Evolutionary conservation across 1,139 yeast genomes (phyloP).

Genomic region (Saccharomyces hybrid): DNA sequence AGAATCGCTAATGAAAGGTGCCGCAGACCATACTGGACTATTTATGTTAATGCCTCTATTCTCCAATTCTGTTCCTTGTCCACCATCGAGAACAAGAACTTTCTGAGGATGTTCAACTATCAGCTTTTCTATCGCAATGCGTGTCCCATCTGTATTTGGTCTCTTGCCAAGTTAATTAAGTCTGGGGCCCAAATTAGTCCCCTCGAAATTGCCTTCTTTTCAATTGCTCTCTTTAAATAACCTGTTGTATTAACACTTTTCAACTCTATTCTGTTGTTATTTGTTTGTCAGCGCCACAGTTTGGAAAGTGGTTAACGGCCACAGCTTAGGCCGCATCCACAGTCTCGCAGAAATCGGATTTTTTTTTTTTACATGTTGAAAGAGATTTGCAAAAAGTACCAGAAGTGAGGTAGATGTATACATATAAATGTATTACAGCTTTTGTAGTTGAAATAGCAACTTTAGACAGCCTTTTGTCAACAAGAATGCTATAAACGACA

Average conservation of each 20-base stretch:
- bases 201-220: not conserved
- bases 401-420: not conserved
- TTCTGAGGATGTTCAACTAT: slow-evolving; percentile 8
- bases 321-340: too few relatives aligned
- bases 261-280: not conserved
- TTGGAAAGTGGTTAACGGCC: not conserved
- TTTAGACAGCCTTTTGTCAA: not conserved
- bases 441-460: not conserved
- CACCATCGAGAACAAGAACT: slow-evolving; percentile 37
- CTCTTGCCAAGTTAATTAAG: not conserved
- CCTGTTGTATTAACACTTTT: not conserved
- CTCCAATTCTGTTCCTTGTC: slow-evolving; percentile 40
- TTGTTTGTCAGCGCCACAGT: not conserved
- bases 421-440: not conserved
- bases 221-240: not conserved
- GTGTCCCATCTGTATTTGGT: not conserved
- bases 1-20: slow-evolving; percentile 34
- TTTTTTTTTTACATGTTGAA: too few relatives aligned
- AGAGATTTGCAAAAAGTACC: too few relatives aligned
- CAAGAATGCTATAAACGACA: not conserved
- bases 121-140: not conserved
- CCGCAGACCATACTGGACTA: slow-evolving; percentile 32
- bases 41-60: slow-evolving; percentile 35
- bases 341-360: too few relatives aligned
- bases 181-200: not conserved